Evolutionary conservation across 2,329 filamentous ascomycete genomes (phyloP).

Genomic region (Didymella glomerata): DNA sequence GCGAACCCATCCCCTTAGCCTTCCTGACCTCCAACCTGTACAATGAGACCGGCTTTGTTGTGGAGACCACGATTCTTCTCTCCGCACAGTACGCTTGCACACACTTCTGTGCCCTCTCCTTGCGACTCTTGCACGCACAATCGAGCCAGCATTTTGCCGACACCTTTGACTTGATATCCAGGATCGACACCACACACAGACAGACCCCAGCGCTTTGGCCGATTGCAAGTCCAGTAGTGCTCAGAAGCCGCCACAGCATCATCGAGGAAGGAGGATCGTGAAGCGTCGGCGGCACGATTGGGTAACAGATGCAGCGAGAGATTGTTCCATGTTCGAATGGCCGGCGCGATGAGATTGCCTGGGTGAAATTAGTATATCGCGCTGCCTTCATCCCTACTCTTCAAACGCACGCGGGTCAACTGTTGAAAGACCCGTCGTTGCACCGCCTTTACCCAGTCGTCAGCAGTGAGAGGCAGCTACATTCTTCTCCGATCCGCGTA

Average conservation of each 20-base stretch:
- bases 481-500: constrained; percentile 22
- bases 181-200: constrained; percentile 46
- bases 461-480: constrained; percentile 43
- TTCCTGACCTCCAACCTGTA: constrained; percentile 22
- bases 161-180: constrained; percentile 48
- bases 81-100: constrained; percentile 41
- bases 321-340: constrained; percentile 25
- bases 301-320: constrained; percentile 31
- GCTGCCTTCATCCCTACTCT: neutral
- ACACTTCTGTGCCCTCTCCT: constrained; percentile 35
- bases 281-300: constrained; percentile 41
- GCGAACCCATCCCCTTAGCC: constrained; percentile 26
- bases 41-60: constrained; percentile 30
- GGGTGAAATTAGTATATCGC: neutral
- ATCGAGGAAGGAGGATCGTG: constrained; percentile 30
- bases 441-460: constrained; percentile 35
- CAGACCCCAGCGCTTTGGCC: constrained; percentile 40
- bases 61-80: constrained; percentile 44
- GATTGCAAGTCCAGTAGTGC: constrained; percentile 38
- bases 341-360: constrained; percentile 35
- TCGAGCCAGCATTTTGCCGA: constrained; percentile 49
- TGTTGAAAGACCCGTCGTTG: constrained; percentile 21
- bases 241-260: constrained; percentile 31
- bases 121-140: constrained; percentile 51
- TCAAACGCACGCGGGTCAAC: constrained; percentile 31